These are phyloP conservation scores for Lasiodiplodia sp. DNA, from an alignment of 2,329 filamentous ascomycete species.

Conservation along the genomic window DNA sequence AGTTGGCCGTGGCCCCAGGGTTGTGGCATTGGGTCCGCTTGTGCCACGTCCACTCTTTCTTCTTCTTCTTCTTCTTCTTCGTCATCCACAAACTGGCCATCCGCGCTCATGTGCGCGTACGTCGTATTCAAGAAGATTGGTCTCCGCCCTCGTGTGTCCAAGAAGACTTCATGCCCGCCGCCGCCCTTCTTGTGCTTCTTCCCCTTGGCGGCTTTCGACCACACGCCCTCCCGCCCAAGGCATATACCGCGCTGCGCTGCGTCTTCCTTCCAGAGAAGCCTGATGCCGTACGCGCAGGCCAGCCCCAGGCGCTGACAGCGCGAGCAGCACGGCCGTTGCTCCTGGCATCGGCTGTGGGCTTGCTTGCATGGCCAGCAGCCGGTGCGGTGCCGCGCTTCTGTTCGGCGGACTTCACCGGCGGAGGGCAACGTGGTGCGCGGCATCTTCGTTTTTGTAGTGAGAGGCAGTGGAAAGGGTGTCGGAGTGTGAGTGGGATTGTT, in stretches of 20 bases:
- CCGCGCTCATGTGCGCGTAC: conserved; percentile 33
- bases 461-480: not conserved
- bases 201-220: conserved; percentile 25
- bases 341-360: conserved; percentile 43
- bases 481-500: not conserved
- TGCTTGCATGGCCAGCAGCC: conserved; percentile 35
- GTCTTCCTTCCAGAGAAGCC: conserved; percentile 42
- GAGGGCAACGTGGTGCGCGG: not conserved
- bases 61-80: not conserved
- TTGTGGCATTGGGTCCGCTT: not conserved
- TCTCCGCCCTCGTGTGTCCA: conserved; percentile 38
- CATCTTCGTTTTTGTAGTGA: not conserved
- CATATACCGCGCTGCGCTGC: conserved; percentile 37
- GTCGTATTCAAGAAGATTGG: conserved; percentile 39
- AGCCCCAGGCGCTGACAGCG: conserved; percentile 40
- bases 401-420: not conserved
- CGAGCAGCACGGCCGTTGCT: conserved; percentile 40
- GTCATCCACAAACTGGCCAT: not conserved
- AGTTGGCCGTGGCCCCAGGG: not conserved
- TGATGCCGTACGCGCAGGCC: conserved; percentile 37
- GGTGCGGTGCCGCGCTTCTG: conserved; percentile 24
- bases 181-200: not conserved
- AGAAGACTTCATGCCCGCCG: conserved; percentile 31
- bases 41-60: not conserved
- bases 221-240: conserved; percentile 31